Evolutionary conservation across 164 flowering plant genomes (phyloP), one percentile per base, ranked within the genome.

Genomic region (Umbellularia californica): DNA sequence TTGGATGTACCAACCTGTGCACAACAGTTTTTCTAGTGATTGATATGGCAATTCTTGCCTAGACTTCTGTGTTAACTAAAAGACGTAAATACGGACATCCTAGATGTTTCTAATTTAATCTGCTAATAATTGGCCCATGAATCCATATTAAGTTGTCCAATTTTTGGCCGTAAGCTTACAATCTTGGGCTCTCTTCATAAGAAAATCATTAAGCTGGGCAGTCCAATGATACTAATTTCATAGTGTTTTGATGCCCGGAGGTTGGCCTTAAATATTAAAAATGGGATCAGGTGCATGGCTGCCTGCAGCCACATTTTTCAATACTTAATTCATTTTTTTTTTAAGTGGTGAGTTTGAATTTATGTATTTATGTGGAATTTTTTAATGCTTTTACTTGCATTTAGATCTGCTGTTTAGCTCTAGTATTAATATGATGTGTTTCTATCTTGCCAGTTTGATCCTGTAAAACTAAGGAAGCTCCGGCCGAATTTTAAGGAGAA

Each of bases 401-500:
- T 50, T 72, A 22, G 35, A 62, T 25, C 5, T 66, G 6, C 14
- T 30, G 1, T 30, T 3, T 64, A 19, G 71, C 24, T 75, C 35
- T 20, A 24, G 47, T 60, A 20, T 10, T 72, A 20, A 15, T 66
- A 65, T 23, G 5, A 23, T 55, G 60, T 71, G 50, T 71, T 24
- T 81, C 33, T 75, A 27, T 50, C 70, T 72, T 77, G 28, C 67
- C 79, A 96, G 99, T 94, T 94, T 88, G 98, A 96, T 87, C 88
- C 98, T 72, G 84, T 79, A 58, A 96, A 88, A 79, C 76, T 96
- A 35, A 87, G 83, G 83, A 94, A 96, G 84, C 97, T 96, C 52
- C 78, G 93, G 65, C 97, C 98, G 78, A 94, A 94, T 83, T 96
- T 93, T 78, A 92, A 96, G 85, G 82, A 83, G 72, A 74, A 80